phyloP scores from a whole-genome alignment of 768 basidiomycete genomes.

The Amanita pallidorosea region DNA sequence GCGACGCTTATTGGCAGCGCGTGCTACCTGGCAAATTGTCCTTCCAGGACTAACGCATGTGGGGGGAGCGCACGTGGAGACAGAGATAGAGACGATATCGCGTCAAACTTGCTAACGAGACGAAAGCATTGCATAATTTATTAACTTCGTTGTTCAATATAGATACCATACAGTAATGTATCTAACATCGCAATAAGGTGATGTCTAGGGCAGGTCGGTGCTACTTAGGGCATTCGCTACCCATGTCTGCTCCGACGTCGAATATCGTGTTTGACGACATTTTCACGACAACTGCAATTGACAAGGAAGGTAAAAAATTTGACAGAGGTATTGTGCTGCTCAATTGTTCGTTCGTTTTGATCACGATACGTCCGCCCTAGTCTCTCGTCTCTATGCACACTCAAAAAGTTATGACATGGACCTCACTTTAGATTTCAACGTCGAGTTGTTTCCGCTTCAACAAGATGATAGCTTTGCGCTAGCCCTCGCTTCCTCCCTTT shows the following conservation, averaged over 20 bases:
- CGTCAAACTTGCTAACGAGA: conserved; percentile 44
- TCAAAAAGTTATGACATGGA: conserved; percentile 92
- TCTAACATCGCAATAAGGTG: too few species aligned
- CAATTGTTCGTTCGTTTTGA: conserved; percentile 3
- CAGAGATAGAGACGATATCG: conserved; percentile 19
- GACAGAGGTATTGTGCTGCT: conserved; percentile 70
- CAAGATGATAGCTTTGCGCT: conserved; percentile 68
- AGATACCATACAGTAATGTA: too few species aligned
- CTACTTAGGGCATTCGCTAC: too few species aligned
- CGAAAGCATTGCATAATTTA: conserved; percentile 58
- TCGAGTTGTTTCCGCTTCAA: conserved; percentile 75
- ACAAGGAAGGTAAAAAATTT: conserved; percentile 94
- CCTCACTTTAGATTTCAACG: conserved; percentile 88
- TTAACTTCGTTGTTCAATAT: background rate
- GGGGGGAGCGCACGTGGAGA: conserved; percentile 22
- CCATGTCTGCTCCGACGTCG: conserved; percentile 49
- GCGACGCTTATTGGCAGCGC: conserved; percentile 45
- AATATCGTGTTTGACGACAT: conserved; percentile 90
- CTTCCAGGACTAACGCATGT: conserved; percentile 51
- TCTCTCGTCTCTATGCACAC: conserved; percentile 82
- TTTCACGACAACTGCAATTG: conserved; percentile 75
- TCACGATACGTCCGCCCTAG: conserved; percentile 28
- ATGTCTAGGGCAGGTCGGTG: too few species aligned
- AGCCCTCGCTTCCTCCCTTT: conserved; percentile 75
- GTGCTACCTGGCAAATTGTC: conserved; percentile 55